Evolutionary conservation across 2,329 filamentous ascomycete genomes (phyloP), one percentile per base, ranked within the genome.

Genomic region (Rachicladosporium sp.): DNA sequence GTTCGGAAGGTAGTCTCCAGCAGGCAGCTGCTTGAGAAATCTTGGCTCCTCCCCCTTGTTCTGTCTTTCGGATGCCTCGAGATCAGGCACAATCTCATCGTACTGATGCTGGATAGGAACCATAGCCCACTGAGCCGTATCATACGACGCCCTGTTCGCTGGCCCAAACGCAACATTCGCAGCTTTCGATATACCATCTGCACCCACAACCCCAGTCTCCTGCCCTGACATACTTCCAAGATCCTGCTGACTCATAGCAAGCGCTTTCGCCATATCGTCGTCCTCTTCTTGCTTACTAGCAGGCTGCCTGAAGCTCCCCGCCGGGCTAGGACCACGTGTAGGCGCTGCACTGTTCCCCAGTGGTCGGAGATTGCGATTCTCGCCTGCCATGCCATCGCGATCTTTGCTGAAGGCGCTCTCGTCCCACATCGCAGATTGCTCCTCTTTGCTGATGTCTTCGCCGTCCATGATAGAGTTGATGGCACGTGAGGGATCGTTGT

Each of bases 11-110:
- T 74, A 73, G 42, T 72, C 64, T 32, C 61, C 64, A 33, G 67
- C 63, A 9, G 68, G 62, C 2, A 70, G 60, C 10, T 72, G 73
- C 42, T 76, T 75, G 37, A 80, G 58, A 42, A 79, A 73, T 10
- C 67, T 67, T 10, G 75, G 76, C 45, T 73, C 64, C 29, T 60
- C 64, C 4, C 60, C 50, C 12, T 62, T 54, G 43, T 69, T 65
- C 50, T 62, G 67, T 38, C 71, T 65, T 15, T 47, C 40, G 10
- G 51, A 40, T 11, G 51, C 46, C 23, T 49, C 47, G 5, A 49
- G 42, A 50, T 76, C 73, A 29, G 71, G 66, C 15, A 74, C 61
- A 27, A 73, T 66, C 52, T 76, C 72, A 39, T 64, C 64, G 21
- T 27, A 27, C 42, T 51, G 52, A 53, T 40, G 52, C 50, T 38